These are phyloP conservation scores for Chlorella sp. DNA, from an alignment of 139 green algal genomes.

Conservation along the genomic window DNA sequence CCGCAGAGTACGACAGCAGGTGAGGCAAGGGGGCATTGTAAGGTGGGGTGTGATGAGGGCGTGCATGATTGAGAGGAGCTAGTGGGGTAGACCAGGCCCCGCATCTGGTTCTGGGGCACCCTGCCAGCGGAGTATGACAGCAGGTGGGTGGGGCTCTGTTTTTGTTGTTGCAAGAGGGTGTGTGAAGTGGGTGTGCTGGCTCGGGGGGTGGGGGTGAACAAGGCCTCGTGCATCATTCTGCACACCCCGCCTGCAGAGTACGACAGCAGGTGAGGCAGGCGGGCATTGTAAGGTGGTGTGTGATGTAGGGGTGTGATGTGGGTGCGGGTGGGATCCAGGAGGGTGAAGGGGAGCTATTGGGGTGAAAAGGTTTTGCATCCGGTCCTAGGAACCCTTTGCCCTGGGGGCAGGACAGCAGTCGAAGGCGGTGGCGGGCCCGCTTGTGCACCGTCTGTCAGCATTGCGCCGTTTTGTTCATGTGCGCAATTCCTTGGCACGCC, in stretches of 20 bases:
- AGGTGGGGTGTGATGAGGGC: neutral
- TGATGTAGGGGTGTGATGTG: neutral
- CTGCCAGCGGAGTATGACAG: constrained; percentile 98
- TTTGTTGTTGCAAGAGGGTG: neutral
- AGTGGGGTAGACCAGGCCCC: constrained; percentile 97
- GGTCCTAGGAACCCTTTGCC: constrained; percentile 95
- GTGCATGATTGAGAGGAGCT: neutral
- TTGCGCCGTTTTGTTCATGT: too few relatives aligned
- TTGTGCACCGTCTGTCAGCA: too few relatives aligned
- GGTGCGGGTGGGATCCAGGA: neutral
- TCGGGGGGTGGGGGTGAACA: constrained; percentile 74
- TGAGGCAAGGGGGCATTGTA: constrained; percentile 63
- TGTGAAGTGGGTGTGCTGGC: neutral
- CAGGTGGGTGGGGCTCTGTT: constrained; percentile 86
- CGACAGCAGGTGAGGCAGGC: constrained; percentile 72
- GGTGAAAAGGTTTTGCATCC: constrained; percentile 77
- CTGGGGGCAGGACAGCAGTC: constrained; percentile 94
- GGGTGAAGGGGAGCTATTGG: neutral
- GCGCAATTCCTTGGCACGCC: too few relatives aligned
- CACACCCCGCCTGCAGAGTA: constrained; percentile 98
- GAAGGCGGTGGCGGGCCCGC: too few relatives aligned
- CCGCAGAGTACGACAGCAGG: constrained; percentile 98
- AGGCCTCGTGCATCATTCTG: constrained; percentile 97
- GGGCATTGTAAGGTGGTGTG: neutral
- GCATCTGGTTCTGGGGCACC: constrained; percentile 98